Evolutionary conservation across 202 grass and related monocot genomes (phyloP).

Genomic region (Musa balbisiana): DNA sequence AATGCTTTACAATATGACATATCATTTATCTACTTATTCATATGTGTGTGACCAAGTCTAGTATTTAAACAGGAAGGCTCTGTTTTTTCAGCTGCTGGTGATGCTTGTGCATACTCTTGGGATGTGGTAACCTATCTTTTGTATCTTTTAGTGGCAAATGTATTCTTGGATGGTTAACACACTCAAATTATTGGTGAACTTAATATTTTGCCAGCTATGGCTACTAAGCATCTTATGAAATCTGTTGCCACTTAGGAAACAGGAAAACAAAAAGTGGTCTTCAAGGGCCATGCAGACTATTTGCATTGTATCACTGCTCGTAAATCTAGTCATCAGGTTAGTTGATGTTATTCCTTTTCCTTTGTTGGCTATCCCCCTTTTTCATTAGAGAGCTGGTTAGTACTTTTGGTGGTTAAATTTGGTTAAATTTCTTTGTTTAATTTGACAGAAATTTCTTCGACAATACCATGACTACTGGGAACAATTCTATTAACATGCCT

Average conservation of each 20-base stretch:
- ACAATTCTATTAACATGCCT: too few relatives aligned
- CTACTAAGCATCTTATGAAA: neutral
- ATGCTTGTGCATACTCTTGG: slow-evolving; percentile 90
- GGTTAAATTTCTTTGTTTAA: neutral
- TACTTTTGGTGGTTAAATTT: neutral
- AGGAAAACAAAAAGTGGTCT: slow-evolving; percentile 75
- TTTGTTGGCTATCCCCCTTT: neutral
- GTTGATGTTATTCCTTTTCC: slow-evolving; percentile 3
- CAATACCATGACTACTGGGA: too few relatives aligned
- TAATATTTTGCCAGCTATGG: slow-evolving; percentile 4
- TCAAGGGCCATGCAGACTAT: slow-evolving; percentile 76
- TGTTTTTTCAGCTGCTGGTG: slow-evolving; percentile 71
- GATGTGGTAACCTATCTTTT: slow-evolving; percentile 72
- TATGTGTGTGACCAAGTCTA: neutral
- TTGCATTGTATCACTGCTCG: slow-evolving; percentile 64
- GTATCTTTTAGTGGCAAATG: slow-evolving; percentile 1
- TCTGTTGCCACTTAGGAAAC: slow-evolving; percentile 38
- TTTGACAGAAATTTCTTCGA: too few relatives aligned
- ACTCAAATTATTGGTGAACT: neutral
- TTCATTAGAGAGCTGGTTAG: neutral
- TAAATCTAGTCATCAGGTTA: slow-evolving; percentile 68
- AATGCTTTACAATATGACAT: neutral
- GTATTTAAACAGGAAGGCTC: slow-evolving; percentile 58
- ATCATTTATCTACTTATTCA: neutral
- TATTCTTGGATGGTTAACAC: slow-evolving; percentile 2